Conservation (phyloP, 1,284 basidiomycete genomes). For the Cutaneotrichosporon spelunceum region DNA sequence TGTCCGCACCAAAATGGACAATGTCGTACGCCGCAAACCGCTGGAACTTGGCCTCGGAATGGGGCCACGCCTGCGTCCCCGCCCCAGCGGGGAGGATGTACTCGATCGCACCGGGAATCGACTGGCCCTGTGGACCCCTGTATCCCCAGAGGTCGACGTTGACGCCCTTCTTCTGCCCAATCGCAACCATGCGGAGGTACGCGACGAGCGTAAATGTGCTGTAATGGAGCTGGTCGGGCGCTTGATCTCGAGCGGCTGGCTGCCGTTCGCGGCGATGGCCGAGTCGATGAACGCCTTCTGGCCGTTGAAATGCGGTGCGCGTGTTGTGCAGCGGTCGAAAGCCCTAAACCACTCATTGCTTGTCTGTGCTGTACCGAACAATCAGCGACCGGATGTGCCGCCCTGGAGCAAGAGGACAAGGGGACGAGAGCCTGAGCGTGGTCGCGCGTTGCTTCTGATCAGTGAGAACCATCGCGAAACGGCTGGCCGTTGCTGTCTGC, state of each 20-base stretch:
- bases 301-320: not conserved
- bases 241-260: slow-evolving; percentile 13
- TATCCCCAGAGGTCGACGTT: slow-evolving; percentile 22
- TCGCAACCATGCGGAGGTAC: slow-evolving; percentile 15
- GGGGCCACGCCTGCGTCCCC: slow-evolving; percentile 10
- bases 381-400: too few species aligned
- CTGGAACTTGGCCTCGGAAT: slow-evolving; percentile 10
- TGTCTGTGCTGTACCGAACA: too few species aligned
- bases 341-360: too few species aligned
- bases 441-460: too few species aligned
- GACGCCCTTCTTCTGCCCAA: slow-evolving; percentile 9
- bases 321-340: not conserved
- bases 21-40: slow-evolving; percentile 14
- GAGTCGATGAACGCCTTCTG: slow-evolving; percentile 5
- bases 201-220: slow-evolving; percentile 15
- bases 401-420: too few species aligned
- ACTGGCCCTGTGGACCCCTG: slow-evolving; percentile 14
- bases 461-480: too few species aligned
- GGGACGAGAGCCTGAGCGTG: too few species aligned
- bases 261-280: slow-evolving; percentile 11
- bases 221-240: slow-evolving; percentile 17
- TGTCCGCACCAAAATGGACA: slow-evolving; percentile 16
- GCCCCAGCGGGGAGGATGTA: slow-evolving; percentile 10
- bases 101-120: slow-evolving; percentile 10
- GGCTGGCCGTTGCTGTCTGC: too few species aligned